These are phyloP conservation scores for Oryza glumipatula DNA, from an alignment of 176 grass and related monocot genomes.

Conservation along the genomic window DNA sequence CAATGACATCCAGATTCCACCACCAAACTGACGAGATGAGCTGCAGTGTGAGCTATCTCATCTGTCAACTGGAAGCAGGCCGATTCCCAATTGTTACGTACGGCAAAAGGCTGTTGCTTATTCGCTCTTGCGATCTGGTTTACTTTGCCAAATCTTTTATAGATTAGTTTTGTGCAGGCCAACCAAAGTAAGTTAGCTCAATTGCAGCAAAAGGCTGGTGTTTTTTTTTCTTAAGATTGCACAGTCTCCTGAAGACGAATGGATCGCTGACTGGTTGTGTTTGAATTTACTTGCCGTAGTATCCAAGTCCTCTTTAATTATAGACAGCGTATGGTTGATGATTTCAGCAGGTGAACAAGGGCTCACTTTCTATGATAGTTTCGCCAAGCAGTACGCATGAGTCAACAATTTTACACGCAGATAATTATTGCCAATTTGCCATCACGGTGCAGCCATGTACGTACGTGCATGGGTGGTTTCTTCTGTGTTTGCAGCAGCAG, in stretches of 20 bases:
- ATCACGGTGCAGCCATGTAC: slow-evolving; percentile 27
- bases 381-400: background rate
- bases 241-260: background rate
- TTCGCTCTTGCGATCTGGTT: background rate
- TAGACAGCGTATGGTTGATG: background rate
- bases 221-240: background rate
- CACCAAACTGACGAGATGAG: background rate
- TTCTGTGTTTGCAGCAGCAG: background rate
- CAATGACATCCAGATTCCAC: slow-evolving; percentile 18
- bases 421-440: slow-evolving; percentile 11
- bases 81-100: background rate
- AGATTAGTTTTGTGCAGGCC: background rate
- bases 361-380: background rate
- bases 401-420: background rate
- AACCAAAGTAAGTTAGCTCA: background rate
- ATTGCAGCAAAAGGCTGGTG: background rate
- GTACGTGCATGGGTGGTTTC: slow-evolving; percentile 15
- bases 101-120: slow-evolving; percentile 2
- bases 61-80: background rate
- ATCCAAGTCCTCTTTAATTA: background rate
- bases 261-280: background rate
- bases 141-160: background rate
- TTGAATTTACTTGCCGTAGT: background rate
- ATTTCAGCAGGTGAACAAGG: background rate
- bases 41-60: background rate